Conservation (phyloP, 805 yeast species). For the Candida coquimbonensis region DNA sequence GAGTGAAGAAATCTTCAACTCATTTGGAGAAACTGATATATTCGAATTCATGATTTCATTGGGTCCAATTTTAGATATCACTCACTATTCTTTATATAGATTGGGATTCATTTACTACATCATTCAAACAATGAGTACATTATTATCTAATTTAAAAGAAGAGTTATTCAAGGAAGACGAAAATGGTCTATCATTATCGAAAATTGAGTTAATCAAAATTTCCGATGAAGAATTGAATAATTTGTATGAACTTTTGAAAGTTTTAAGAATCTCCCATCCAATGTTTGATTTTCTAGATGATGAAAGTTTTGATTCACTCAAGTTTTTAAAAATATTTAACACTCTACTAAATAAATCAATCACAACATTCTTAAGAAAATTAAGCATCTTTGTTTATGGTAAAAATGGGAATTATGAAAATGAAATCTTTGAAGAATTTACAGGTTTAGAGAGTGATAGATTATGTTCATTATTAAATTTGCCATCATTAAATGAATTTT, state of each 20-base stretch:
- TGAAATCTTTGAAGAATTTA: background rate
- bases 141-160: conserved; percentile 20
- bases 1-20: conserved; percentile 26
- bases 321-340: conserved; percentile 36
- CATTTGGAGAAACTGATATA: conserved; percentile 39
- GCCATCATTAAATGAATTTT: conserved; percentile 28
- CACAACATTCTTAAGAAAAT: conserved; percentile 60
- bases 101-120: conserved; percentile 45
- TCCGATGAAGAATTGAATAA: conserved; percentile 7
- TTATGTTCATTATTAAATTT: conserved; percentile 44
- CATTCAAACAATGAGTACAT: conserved; percentile 35
- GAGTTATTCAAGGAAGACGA: conserved; percentile 17
- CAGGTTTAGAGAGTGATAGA: conserved; percentile 44
- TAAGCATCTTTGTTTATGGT: conserved; percentile 49
- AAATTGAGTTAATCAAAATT: conserved; percentile 25
- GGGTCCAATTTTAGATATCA: conserved; percentile 40
- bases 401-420: conserved; percentile 37
- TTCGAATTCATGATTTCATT: conserved; percentile 46
- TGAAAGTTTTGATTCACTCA: conserved; percentile 15
- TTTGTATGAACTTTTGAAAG: conserved; percentile 9
- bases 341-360: conserved; percentile 48
- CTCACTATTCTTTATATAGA: conserved; percentile 39
- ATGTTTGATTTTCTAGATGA: conserved; percentile 24
- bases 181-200: conserved; percentile 25
- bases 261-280: conserved; percentile 22